Percentiles rank a stretch among this genome's conserved stretches.
Evolutionary conservation across 177 flowering plant genomes (phyloP).

Genomic region (Vitis hybrid): DNA sequence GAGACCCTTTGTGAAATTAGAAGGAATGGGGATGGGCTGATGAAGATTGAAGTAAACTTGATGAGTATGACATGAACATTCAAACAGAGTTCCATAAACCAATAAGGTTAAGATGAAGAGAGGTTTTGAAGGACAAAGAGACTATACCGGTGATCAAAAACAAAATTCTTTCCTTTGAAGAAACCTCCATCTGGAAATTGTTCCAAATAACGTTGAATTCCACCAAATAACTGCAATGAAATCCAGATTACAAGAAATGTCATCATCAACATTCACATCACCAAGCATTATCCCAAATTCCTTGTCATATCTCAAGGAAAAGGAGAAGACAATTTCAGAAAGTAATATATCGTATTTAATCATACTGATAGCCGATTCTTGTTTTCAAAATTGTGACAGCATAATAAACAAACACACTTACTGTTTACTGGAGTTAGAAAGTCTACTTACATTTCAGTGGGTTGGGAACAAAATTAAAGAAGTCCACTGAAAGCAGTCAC

Average conservation of each 20-base stretch:
- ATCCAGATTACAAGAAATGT: slow-evolving; percentile 1
- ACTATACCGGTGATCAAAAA: slow-evolving; percentile 88
- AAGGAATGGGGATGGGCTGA: background rate
- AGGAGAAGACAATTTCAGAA: background rate
- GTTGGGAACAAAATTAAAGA: background rate
- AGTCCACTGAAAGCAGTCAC: background rate
- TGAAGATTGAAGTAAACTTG: background rate
- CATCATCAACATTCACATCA: background rate
- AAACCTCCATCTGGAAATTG: slow-evolving; percentile 97
- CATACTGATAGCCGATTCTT: background rate
- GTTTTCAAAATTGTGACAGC: background rate
- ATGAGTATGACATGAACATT: background rate
- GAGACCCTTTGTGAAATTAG: too few species aligned
- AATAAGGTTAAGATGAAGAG: background rate
- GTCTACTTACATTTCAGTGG: background rate
- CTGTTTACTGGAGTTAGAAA: background rate
- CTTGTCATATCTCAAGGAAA: background rate
- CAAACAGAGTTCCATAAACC: background rate
- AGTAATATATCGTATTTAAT: background rate
- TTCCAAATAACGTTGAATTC: slow-evolving; percentile 93
- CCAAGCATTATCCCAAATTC: background rate
- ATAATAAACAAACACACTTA: background rate
- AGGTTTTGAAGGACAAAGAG: background rate
- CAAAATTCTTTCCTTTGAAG: slow-evolving; percentile 95
- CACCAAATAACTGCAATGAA: slow-evolving; percentile 81